Conservation (phyloP, 73 alveolate genomes). For the Paramecium sonneborni region DNA sequence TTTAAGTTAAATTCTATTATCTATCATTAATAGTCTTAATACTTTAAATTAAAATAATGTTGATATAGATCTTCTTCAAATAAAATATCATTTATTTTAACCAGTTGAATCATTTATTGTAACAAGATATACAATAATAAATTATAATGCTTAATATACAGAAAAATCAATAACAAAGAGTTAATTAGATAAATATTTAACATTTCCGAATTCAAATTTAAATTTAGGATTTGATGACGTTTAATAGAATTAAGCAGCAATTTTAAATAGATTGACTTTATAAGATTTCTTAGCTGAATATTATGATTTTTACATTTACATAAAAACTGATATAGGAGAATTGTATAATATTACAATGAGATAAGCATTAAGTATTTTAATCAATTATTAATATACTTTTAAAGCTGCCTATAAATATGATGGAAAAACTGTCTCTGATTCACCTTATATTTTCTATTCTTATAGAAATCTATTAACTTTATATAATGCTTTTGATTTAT, state of each 20-base stretch:
- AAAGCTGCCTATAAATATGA: conserved; percentile 19
- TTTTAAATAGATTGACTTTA: neutral
- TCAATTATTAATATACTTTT: conserved; percentile 8
- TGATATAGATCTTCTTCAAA: neutral
- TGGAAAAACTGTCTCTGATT: conserved; percentile 24
- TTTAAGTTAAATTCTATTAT: no score
- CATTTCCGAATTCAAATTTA: neutral
- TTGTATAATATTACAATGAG: neutral
- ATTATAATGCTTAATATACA: neutral
- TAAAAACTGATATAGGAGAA: neutral
- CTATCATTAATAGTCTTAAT: no score
- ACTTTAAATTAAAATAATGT: neutral
- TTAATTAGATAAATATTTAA: neutral
- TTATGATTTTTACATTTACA: neutral
- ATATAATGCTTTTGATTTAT: neutral
- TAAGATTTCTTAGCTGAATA: neutral
- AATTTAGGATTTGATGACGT: conserved; percentile 19
- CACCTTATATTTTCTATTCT: neutral
- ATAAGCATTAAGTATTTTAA: neutral
- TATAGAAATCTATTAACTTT: neutral
- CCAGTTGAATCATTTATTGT: conserved; percentile 1
- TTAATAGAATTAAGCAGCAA: neutral
- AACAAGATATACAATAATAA: neutral
- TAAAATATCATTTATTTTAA: neutral
- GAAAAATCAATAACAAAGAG: neutral